These are phyloP conservation scores for Globisporangium rhizosaccharum DNA, from an alignment of 352 stramenopile species.

Conservation along the genomic window DNA sequence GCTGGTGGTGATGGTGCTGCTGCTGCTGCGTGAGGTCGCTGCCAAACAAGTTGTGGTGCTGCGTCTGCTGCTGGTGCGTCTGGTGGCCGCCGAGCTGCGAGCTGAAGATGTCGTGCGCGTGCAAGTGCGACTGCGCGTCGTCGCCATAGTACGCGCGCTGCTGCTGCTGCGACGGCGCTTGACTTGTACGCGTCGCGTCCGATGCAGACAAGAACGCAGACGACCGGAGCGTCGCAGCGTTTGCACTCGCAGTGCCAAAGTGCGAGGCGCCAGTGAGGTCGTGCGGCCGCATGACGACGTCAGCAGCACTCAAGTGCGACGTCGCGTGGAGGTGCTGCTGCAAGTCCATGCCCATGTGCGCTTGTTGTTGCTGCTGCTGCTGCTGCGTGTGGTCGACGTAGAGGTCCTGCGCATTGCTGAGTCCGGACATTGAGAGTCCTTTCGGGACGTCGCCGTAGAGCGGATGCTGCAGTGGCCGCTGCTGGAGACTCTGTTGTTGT, in stretches of 20 bases:
- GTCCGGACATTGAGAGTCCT: constrained; percentile 37
- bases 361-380: constrained; percentile 12
- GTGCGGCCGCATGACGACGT: constrained; percentile 40
- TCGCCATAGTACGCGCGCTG: constrained; percentile 36
- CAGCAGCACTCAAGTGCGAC: constrained; percentile 7
- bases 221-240: constrained; percentile 10
- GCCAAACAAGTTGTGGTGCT: constrained; percentile 22
- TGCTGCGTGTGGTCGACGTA: constrained; percentile 38
- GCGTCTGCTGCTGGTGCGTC: constrained; percentile 34
- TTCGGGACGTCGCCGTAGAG: constrained; percentile 53
- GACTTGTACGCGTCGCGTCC: constrained; percentile 6
- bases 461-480: constrained; percentile 40
- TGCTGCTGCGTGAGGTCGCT: constrained; percentile 15
- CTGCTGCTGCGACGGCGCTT: constrained; percentile 12
- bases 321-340: constrained; percentile 21
- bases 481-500: constrained; percentile 10
- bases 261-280: constrained; percentile 16
- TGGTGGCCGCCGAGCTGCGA: constrained; percentile 37
- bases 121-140: constrained; percentile 28
- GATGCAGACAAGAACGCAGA: constrained; percentile 10
- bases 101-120: constrained; percentile 47
- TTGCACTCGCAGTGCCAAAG: constrained; percentile 6
- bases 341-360: constrained; percentile 53
- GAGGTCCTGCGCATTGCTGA: constrained; percentile 36
- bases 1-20: constrained; percentile 29